phyloP scores from a whole-genome alignment of 345 rosid species.

The Corchorus capsularis region DNA sequence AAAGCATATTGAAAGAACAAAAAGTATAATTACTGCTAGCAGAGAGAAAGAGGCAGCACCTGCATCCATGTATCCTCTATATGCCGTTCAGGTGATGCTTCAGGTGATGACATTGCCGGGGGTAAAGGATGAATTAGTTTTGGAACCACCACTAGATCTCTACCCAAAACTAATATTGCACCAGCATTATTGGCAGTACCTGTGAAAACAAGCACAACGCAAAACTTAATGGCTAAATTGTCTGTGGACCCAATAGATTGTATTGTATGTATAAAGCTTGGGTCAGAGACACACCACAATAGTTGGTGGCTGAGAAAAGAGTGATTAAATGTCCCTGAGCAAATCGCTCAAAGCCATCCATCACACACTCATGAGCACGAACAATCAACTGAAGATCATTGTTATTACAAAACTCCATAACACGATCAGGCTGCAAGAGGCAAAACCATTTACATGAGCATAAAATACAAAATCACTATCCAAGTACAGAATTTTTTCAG shows the following conservation, averaged over 20 bases:
- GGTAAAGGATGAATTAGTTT: slow-evolving; percentile 97
- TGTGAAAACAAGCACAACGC: slow-evolving; percentile 29
- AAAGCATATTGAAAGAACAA: background rate
- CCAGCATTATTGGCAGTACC: slow-evolving; percentile 99
- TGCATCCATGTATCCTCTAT: slow-evolving; percentile 99
- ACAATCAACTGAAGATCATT: slow-evolving; percentile 97
- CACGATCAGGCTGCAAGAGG: slow-evolving; percentile 89
- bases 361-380: slow-evolving; percentile 97
- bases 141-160: slow-evolving; percentile 98
- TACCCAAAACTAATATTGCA: slow-evolving; percentile 94
- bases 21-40: background rate
- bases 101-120: slow-evolving; percentile 87
- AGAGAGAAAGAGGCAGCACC: slow-evolving; percentile 41
- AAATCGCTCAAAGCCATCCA: slow-evolving; percentile 99
- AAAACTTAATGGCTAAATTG: slow-evolving; percentile 7
- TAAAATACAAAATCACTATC: background rate
- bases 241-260: background rate
- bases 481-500: background rate
- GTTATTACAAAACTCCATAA: slow-evolving; percentile 97
- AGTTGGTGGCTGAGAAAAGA: slow-evolving; percentile 95
- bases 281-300: slow-evolving; percentile 63
- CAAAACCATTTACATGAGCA: slow-evolving; percentile 25
- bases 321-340: slow-evolving; percentile 98
- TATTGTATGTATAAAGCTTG: background rate
- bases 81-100: slow-evolving; percentile 79